Base-by-base conservation (phyloP, 768 basidiomycete species). In the Boletus reticulatus region DNA sequence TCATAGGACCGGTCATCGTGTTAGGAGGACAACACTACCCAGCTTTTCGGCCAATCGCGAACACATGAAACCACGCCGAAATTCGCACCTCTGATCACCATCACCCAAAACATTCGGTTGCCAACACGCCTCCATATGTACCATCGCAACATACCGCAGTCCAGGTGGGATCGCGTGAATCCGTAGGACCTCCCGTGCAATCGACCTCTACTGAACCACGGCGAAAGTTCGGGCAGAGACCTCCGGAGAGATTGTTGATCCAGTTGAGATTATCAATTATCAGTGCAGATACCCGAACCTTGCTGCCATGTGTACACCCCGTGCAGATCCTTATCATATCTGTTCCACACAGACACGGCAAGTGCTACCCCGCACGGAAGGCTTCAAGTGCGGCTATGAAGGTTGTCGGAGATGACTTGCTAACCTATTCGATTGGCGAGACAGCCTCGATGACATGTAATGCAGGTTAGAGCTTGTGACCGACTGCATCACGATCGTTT, bases 131-230 rank as follows among this genome's bases (percentile, higher is more conserved):
- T 27, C 62, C 62, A 43, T 13, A n/a, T 39, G 53, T 7, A 50
- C 8, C 34, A 37, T 48, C 12, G 48, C 43, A 52, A 27, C 37
- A 19, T 27, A 48, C 27, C 60, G 60, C 63, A 59, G 57, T 67
- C 46, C 16, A 65, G 63, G n/a, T 20, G 5, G 7, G 20, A 38
- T 20, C 63, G 66, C 63, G 19, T 4, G 50, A 54, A 38, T 39
- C 22, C 39, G 41, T 38, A 34, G 27, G 32, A 6, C 14, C 17
- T 19, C 27, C 19, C 41, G 34, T 22, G 32, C 12, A 24, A 19
- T 12, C 19, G 20, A 22, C 27, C 16, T 41, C 27, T 41, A 13
- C 43, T 43, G 29, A 29, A 53, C 31, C 22, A 27, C 17, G 34
- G 24, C 16, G 46, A 50, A 43, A 29, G 4, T 34, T 34, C 24